Percentiles rank a stretch among this genome's conserved stretches.
Evolutionary conservation across 805 yeast genomes (phyloP).

Genomic region (Starmera dryadoides): DNA sequence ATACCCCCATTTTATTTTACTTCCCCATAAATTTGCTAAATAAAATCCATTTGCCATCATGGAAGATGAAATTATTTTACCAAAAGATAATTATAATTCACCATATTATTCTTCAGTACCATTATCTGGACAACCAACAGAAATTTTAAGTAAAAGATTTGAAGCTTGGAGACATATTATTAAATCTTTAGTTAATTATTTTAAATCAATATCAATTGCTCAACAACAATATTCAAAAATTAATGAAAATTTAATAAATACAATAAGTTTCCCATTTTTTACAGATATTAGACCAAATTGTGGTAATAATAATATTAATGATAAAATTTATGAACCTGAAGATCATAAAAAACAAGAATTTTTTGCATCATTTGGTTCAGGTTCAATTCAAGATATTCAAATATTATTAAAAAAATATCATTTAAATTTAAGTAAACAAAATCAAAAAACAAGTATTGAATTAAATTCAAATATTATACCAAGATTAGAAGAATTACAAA

Average conservation of each 20-base stretch:
- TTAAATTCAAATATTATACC: slow-evolving; percentile 56
- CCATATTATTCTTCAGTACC: slow-evolving; percentile 48
- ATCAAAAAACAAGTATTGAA: slow-evolving; percentile 48
- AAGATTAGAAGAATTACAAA: slow-evolving; percentile 56
- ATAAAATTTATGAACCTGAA: neutral
- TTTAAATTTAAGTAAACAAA: slow-evolving; percentile 49
- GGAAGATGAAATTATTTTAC: slow-evolving; percentile 13
- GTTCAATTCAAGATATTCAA: slow-evolving; percentile 80
- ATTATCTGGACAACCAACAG: slow-evolving; percentile 69
- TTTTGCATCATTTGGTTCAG: slow-evolving; percentile 63
- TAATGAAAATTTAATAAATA: slow-evolving; percentile 72
- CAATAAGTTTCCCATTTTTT: slow-evolving; percentile 44
- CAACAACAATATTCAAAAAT: slow-evolving; percentile 84
- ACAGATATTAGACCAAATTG: slow-evolving; percentile 9
- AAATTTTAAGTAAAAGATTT: slow-evolving; percentile 73
- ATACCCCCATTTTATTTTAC: too few species aligned
- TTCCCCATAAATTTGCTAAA: neutral
- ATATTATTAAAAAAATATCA: slow-evolving; percentile 63
- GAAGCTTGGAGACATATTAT: slow-evolving; percentile 81
- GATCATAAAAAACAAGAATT: neutral
- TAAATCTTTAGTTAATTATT: slow-evolving; percentile 65
- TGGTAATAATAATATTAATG: neutral
- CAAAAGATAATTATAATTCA: slow-evolving; percentile 13
- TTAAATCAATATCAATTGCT: slow-evolving; percentile 70
- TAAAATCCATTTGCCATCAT: neutral